A percentile compares a stretch with the other conserved stretches of the same genome.
These are phyloP conservation scores for Penicillium paradoxum DNA, from an alignment of 495 filamentous ascomycete species.

Conservation along the genomic window DNA sequence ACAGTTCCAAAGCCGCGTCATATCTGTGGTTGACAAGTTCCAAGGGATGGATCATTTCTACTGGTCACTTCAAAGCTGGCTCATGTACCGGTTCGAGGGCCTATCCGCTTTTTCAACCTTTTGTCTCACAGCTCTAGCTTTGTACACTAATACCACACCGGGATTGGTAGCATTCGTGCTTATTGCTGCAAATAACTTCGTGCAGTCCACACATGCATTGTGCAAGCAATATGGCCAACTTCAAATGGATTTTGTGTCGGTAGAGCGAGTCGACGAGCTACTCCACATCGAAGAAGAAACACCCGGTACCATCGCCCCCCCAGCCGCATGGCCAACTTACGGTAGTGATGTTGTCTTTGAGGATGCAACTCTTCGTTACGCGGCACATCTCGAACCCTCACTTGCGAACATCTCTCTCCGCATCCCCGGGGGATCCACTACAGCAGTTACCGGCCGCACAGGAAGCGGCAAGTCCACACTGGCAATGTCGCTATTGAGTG, in stretches of 20 bases:
- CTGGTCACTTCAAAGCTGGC: slow-evolving; percentile 79
- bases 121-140: slow-evolving; percentile 60
- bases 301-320: slow-evolving; percentile 57
- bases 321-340: slow-evolving; percentile 69
- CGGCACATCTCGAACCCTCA: slow-evolving; percentile 66
- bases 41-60: slow-evolving; percentile 94
- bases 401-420: slow-evolving; percentile 58
- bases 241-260: slow-evolving; percentile 86
- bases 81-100: slow-evolving; percentile 70
- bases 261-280: slow-evolving; percentile 76
- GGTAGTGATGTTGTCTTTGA: slow-evolving; percentile 69
- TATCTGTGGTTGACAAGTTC: slow-evolving; percentile 72
- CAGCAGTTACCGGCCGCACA: slow-evolving; percentile 58
- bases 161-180: slow-evolving; percentile 72
- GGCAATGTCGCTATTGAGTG: slow-evolving; percentile 58
- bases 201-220: slow-evolving; percentile 63
- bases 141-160: slow-evolving; percentile 63
- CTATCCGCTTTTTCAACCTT: slow-evolving; percentile 69
- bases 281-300: slow-evolving; percentile 70
- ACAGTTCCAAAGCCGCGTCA: slow-evolving; percentile 70
- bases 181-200: slow-evolving; percentile 42
- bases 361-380: slow-evolving; percentile 71
- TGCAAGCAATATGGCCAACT: slow-evolving; percentile 74
- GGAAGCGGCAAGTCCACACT: slow-evolving; percentile 65
- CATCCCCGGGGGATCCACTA: slow-evolving; percentile 69